Evolutionary conservation across 257 asterid species (phyloP).

Genomic region (Nicotiana tomentosiformis): DNA sequence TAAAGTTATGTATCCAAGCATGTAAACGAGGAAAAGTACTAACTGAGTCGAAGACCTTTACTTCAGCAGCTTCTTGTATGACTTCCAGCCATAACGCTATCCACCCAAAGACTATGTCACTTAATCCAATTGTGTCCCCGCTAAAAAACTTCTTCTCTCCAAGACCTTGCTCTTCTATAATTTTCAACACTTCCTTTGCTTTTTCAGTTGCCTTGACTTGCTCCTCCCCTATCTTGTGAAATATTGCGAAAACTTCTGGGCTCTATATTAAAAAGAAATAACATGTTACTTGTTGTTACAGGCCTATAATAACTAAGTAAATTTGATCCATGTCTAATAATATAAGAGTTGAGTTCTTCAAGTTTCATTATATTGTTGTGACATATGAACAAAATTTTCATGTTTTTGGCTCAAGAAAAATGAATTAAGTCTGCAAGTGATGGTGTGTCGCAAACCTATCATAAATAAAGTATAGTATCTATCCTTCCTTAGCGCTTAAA

Average conservation of each 20-base stretch:
- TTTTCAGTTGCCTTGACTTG: conserved; percentile 21
- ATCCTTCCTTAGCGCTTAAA: no score
- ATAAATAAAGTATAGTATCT: no score
- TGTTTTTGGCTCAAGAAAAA: neutral
- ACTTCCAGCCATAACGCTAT: conserved; percentile 18
- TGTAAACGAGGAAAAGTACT: conserved; percentile 3
- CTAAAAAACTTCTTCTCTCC: conserved; percentile 27
- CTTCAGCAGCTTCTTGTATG: conserved; percentile 15
- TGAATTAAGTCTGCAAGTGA: neutral
- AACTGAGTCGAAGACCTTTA: conserved; percentile 10
- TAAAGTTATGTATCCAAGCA: conserved; percentile 18
- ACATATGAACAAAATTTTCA: neutral
- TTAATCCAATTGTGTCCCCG: conserved; percentile 13
- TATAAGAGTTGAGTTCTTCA: neutral
- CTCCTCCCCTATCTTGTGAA: conserved; percentile 8
- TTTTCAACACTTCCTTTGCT: conserved; percentile 7
- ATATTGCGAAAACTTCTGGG: neutral
- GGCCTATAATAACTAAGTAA: neutral
- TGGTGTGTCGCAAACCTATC: no score
- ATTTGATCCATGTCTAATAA: neutral
- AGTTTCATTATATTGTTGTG: neutral
- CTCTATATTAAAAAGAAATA: neutral
- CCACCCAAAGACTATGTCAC: conserved; percentile 23
- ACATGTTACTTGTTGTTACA: neutral
- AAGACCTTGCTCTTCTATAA: conserved; percentile 17